phyloP scores from a whole-genome alignment of 495 filamentous ascomycete species.

The Penicillium soppii region DNA sequence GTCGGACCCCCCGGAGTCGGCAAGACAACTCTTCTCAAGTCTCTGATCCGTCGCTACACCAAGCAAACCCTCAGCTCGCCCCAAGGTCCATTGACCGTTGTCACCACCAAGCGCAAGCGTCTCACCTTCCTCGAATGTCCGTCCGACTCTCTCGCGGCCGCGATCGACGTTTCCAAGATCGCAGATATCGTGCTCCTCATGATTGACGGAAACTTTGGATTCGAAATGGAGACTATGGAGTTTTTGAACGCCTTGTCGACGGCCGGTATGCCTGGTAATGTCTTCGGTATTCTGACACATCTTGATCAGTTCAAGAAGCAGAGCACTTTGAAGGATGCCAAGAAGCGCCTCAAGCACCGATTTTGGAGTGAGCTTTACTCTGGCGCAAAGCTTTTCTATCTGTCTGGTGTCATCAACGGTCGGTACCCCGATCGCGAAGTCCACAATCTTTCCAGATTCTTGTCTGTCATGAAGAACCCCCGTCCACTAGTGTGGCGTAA shows the following conservation, averaged over 20 bases:
- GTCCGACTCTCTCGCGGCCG: conserved; percentile 83
- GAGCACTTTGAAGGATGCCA: conserved; percentile 80
- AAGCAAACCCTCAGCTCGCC: conserved; percentile 91
- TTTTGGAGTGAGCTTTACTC: conserved; percentile 97
- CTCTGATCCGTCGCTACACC: conserved; percentile 87
- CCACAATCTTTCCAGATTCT: conserved; percentile 89
- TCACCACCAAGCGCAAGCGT: conserved; percentile 88
- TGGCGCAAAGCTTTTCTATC: conserved; percentile 93
- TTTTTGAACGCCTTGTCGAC: conserved; percentile 88
- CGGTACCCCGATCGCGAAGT: conserved; percentile 96
- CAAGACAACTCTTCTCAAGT: conserved; percentile 83
- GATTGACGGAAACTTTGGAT: conserved; percentile 98
- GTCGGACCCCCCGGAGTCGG: conserved; percentile 87
- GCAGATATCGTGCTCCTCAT: conserved; percentile 94
- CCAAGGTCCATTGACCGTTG: conserved; percentile 87
- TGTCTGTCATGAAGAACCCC: conserved; percentile 98
- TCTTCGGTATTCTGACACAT: conserved; percentile 96
- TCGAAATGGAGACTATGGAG: conserved; percentile 99
- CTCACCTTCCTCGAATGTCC: conserved; percentile 97
- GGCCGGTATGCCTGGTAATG: conserved; percentile 95
- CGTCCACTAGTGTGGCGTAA: conserved; percentile 96
- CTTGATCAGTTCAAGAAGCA: conserved; percentile 94
- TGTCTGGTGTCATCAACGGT: conserved; percentile 93
- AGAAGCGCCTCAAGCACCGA: conserved; percentile 92
- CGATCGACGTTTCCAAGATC: conserved; percentile 95